Evolutionary conservation across 176 grass and related monocot species (phyloP), one percentile per base, ranked within the genome.

Genomic region (Ampelocalamus luodianensis): DNA sequence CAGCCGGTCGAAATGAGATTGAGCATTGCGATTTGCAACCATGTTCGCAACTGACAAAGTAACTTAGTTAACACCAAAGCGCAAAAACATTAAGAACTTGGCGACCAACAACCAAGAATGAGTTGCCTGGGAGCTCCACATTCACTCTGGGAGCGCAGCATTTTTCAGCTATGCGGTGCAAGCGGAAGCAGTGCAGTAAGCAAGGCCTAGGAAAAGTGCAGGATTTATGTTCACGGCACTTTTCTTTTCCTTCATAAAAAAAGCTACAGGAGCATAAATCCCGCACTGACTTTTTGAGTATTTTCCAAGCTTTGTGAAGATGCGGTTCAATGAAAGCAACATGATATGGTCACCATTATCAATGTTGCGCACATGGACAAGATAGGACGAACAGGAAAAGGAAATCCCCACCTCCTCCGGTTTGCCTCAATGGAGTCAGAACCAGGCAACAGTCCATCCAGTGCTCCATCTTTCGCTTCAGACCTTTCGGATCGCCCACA

Each of bases 371-470:
- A 71, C 39, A 51, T 61, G 27, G 4, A 61, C 54, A 51, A 65
- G 10, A 27, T 80, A 73, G 2, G 29, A 58, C 13, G 10, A 61
- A 38, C 24, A 75, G 23, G 12, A 68, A 76, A 23, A 79, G 22
- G 77, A 43, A 10, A 74, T 27, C 23, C 75, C 0, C 10, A 97
- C 94, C 92, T 92, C 83, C 94, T 88, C 34, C 94, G 83, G 79
- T 87, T 88, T 79, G 94, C 87, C 63, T 94, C 88, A 59, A 85
- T 85, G 22, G 89, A 87, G 49, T 86, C 88, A 72, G 88, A 89
- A 82, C 89, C 92, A 66, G 94, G 92, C 48, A 97, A 88, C 45
- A 87, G 91, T 49, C 66, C 92, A 89, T 91, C 92, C 67, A 87
- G 34, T 65, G 71, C 65, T 10, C 88, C 46, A 27, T 68, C 89